Evolutionary conservation across 495 filamentous ascomycete genomes (phyloP).

Genomic region (Talaromyces trachyspermus): DNA sequence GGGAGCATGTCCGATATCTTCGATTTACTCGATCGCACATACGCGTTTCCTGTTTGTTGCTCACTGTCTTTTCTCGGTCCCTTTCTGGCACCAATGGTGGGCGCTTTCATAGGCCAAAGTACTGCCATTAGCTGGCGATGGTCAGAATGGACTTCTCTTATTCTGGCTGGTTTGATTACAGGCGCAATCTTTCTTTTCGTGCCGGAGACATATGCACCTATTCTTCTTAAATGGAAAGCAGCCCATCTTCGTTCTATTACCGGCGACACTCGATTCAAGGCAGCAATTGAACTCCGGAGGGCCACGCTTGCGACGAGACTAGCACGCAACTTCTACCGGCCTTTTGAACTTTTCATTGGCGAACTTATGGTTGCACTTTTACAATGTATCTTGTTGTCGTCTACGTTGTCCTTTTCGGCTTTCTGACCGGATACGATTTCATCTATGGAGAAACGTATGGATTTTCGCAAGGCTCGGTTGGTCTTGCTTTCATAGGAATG

Average conservation of each 20-base stretch:
- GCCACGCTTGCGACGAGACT: slow-evolving; percentile 21
- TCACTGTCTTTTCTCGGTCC: slow-evolving; percentile 29
- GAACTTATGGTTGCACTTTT: slow-evolving; percentile 37
- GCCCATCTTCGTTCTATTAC: slow-evolving; percentile 34
- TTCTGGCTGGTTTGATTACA: slow-evolving; percentile 30
- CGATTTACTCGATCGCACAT: slow-evolving; percentile 31
- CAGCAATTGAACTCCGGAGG: slow-evolving; percentile 28
- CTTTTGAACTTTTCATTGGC: slow-evolving; percentile 26
- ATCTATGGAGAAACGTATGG: slow-evolving; percentile 51
- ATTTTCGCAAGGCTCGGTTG: slow-evolving; percentile 40
- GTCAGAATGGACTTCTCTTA: slow-evolving; percentile 40
- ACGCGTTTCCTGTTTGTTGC: slow-evolving; percentile 34
- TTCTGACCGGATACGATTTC: slow-evolving; percentile 52
- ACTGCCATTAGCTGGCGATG: slow-evolving; percentile 32
- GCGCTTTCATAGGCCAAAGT: slow-evolving; percentile 31
- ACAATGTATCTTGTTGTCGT: slow-evolving; percentile 49
- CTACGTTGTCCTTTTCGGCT: slow-evolving; percentile 56
- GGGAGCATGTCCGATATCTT: slow-evolving; percentile 40
- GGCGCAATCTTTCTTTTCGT: slow-evolving; percentile 28
- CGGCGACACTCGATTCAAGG: slow-evolving; percentile 28
- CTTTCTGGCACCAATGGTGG: slow-evolving; percentile 35
- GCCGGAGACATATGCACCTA: slow-evolving; percentile 40
- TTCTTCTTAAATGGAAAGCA: slow-evolving; percentile 41
- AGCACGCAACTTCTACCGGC: slow-evolving; percentile 26
- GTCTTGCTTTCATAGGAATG: slow-evolving; percentile 49